Percentiles rank a stretch among this genome's conserved stretches.
Conservation (phyloP, 148 eudicot species). For the Cornus suecica region DNA sequence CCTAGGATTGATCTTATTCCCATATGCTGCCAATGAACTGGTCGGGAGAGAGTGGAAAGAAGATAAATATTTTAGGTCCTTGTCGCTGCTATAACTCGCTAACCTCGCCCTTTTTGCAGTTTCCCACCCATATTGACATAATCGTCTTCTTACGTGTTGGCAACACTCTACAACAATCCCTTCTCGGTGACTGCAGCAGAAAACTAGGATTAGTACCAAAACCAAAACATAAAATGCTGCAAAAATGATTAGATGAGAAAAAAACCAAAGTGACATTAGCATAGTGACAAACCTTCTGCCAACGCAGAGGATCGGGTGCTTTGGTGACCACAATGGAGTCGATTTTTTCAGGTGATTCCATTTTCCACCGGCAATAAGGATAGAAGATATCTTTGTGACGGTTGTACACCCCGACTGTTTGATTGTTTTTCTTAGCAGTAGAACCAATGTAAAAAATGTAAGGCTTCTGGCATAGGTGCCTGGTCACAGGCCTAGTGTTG, state of each 20-base stretch:
- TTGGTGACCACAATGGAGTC: slow-evolving; percentile 34
- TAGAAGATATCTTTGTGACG: slow-evolving; percentile 28
- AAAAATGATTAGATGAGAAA: not conserved
- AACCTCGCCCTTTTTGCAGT: slow-evolving; percentile 44
- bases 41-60: not conserved
- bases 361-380: slow-evolving; percentile 39
- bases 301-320: slow-evolving; percentile 32
- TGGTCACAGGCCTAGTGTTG: slow-evolving; percentile 42
- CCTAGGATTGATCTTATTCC: not conserved
- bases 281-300: slow-evolving; percentile 33
- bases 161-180: slow-evolving; percentile 43
- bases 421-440: slow-evolving; percentile 30
- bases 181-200: slow-evolving; percentile 41
- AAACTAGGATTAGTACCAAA: not conserved
- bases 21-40: not conserved
- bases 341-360: slow-evolving; percentile 32
- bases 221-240: not conserved
- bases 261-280: not conserved
- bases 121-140: slow-evolving; percentile 47
- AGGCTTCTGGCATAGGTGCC: slow-evolving; percentile 50
- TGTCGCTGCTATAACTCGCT: slow-evolving; percentile 34
- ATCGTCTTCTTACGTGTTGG: slow-evolving; percentile 28
- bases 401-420: slow-evolving; percentile 48
- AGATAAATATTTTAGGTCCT: not conserved
- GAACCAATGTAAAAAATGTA: slow-evolving; percentile 36